Evolutionary conservation across 805 yeast genomes (phyloP).

Genomic region (Wickerhamiella galacta): DNA sequence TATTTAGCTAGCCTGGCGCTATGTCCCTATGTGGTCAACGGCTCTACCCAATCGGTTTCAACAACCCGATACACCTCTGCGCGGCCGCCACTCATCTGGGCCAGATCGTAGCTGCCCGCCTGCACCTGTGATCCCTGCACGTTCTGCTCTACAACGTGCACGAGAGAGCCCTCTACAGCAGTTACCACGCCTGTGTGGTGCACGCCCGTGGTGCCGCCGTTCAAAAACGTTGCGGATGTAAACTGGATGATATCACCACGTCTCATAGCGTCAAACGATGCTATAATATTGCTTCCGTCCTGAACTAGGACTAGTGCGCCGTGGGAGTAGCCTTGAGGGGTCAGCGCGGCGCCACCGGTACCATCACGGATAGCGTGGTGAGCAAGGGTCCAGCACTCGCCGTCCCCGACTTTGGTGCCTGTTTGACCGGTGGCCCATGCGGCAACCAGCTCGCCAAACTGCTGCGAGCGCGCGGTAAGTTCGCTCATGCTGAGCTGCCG

Average conservation of each 20-base stretch:
- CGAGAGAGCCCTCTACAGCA: conserved; percentile 12
- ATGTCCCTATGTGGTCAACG: conserved; percentile 3
- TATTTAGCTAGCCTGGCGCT: not conserved
- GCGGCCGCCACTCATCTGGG: conserved; percentile 17
- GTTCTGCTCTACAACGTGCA: conserved; percentile 12
- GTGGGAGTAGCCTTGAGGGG: conserved; percentile 18
- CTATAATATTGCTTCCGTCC: conserved; percentile 5
- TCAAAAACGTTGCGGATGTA: conserved; percentile 15
- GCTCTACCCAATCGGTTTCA: conserved; percentile 21
- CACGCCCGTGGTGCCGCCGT: conserved; percentile 18
- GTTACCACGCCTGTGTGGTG: conserved; percentile 24
- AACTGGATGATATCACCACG: conserved; percentile 26
- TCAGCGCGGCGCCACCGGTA: conserved; percentile 15
- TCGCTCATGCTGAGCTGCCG: conserved; percentile 18
- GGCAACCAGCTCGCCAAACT: conserved; percentile 21
- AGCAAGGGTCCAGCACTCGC: conserved; percentile 28
- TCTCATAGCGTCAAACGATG: conserved; percentile 14
- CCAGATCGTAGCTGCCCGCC: conserved; percentile 17
- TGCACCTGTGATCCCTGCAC: conserved; percentile 9
- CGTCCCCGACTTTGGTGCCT: conserved; percentile 23
- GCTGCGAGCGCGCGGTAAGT: conserved; percentile 14
- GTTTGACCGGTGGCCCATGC: conserved; percentile 20
- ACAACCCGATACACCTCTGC: conserved; percentile 21
- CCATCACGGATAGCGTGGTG: conserved; percentile 19
- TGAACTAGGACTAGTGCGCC: conserved; percentile 18